Evolutionary conservation across 768 basidiomycete species (phyloP).

Genomic region (Pleurotus ostreatus): DNA sequence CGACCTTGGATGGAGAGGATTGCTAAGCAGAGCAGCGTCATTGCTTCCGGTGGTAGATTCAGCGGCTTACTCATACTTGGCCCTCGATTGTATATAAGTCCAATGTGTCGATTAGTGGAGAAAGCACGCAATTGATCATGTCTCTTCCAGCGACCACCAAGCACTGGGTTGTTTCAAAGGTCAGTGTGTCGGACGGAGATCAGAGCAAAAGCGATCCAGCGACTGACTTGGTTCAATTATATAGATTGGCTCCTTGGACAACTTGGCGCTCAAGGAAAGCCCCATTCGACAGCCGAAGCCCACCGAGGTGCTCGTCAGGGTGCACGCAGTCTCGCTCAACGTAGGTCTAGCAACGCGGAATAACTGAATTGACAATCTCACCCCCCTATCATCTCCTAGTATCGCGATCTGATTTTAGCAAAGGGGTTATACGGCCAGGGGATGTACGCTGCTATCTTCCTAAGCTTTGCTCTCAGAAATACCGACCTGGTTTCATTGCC

Average conservation of each 20-base stretch:
- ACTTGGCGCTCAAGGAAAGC: slow-evolving; percentile 23
- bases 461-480: not conserved
- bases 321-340: slow-evolving; percentile 55
- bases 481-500: not conserved
- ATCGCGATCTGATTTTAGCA: slow-evolving; percentile 44
- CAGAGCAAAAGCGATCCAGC: no score
- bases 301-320: slow-evolving; percentile 50
- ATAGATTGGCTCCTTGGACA: slow-evolving; percentile 18
- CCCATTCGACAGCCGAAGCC: slow-evolving; percentile 29
- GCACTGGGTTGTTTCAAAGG: slow-evolving; percentile 16
- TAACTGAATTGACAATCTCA: not conserved
- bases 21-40: no score
- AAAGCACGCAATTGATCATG: not conserved
- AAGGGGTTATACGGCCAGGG: slow-evolving; percentile 31
- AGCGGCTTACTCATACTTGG: no score
- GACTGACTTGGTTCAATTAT: not conserved
- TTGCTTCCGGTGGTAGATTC: no score
- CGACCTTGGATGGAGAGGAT: no score
- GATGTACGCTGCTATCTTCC: slow-evolving; percentile 1
- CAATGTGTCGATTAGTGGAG: no score
- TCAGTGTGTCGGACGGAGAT: not conserved
- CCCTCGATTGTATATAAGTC: no score
- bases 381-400: slow-evolving; percentile 23
- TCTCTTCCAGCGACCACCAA: slow-evolving; percentile 8
- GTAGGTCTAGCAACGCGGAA: slow-evolving; percentile 17